Conservation (phyloP, 108 stramenopile genomes). For the Nitzschia palea region DNA sequence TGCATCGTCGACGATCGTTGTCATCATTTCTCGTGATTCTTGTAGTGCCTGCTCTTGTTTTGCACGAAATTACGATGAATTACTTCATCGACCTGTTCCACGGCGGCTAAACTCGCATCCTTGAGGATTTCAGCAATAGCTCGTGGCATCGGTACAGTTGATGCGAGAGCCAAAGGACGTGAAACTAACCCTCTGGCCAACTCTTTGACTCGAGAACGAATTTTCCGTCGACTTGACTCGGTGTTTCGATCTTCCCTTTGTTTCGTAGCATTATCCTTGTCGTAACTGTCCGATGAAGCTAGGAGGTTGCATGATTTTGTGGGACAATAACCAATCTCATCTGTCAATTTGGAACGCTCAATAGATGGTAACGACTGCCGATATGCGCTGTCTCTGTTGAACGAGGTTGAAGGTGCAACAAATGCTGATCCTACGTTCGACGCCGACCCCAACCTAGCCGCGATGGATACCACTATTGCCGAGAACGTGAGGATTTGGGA, state of each 20-base stretch:
- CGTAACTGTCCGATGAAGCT: too few species aligned
- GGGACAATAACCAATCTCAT: too few species aligned
- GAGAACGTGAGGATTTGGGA: too few species aligned
- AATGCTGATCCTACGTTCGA: too few species aligned
- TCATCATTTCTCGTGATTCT: slow-evolving; percentile 6
- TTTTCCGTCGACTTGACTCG: background rate
- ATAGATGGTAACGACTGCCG: too few species aligned
- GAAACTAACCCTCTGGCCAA: slow-evolving; percentile 16
- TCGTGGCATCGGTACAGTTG: slow-evolving; percentile 34
- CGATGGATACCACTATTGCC: too few species aligned
- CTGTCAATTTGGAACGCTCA: too few species aligned
- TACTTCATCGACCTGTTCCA: slow-evolving; percentile 43
- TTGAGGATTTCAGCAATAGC: slow-evolving; percentile 42
- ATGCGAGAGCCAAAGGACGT: slow-evolving; percentile 12
- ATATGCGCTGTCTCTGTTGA: too few species aligned
- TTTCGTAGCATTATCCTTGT: too few species aligned
- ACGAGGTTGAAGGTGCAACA: too few species aligned
- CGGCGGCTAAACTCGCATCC: slow-evolving; percentile 46
- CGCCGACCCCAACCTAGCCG: too few species aligned
- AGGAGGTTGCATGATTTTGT: too few species aligned
- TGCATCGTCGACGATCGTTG: slow-evolving; percentile 41
- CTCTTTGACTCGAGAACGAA: slow-evolving; percentile 4
- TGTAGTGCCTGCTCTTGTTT: background rate
- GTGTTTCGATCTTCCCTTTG: background rate
- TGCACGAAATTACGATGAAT: background rate